Percentiles rank a stretch among this genome's conserved stretches.
These are phyloP conservation scores for Skeletonema tropicum DNA, from an alignment of 108 stramenopile genomes.

Conservation along the genomic window DNA sequence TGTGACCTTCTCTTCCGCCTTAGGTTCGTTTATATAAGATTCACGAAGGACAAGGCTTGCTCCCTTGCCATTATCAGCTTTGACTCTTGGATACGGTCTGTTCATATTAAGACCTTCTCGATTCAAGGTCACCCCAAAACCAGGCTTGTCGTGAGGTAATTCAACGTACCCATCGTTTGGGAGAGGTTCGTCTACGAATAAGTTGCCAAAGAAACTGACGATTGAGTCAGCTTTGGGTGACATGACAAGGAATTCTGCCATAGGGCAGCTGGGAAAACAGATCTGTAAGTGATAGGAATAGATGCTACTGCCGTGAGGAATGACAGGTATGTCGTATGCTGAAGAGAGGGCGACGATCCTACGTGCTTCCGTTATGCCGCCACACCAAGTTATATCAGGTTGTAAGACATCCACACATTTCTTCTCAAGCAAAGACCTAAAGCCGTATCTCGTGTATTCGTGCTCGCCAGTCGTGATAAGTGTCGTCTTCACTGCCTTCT, in stretches of 20 bases:
- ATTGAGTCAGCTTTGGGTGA: conserved; percentile 66
- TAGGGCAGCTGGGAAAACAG: conserved; percentile 62
- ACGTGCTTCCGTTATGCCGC: conserved; percentile 73
- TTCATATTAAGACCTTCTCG: conserved; percentile 48
- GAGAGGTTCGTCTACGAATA: conserved; percentile 69
- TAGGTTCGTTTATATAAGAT: not conserved
- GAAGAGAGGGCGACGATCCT: conserved; percentile 64
- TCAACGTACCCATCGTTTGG: conserved; percentile 67
- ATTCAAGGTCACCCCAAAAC: conserved; percentile 75
- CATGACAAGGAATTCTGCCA: conserved; percentile 73
- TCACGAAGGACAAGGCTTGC: not conserved
- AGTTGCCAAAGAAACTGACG: conserved; percentile 57
- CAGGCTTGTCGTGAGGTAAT: conserved; percentile 55
- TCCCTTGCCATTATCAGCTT: not conserved
- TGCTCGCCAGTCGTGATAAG: conserved; percentile 72
- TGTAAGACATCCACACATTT: conserved; percentile 67
- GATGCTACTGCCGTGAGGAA: conserved; percentile 66
- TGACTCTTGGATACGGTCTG: conserved; percentile 20
- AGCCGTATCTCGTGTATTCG: conserved; percentile 73
- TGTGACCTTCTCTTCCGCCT: not conserved
- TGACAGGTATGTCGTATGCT: conserved; percentile 64
- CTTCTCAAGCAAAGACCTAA: conserved; percentile 59
- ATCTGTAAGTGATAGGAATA: conserved; percentile 77
- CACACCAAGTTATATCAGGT: conserved; percentile 78
- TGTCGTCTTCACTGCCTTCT: conserved; percentile 48